Evolutionary conservation across 768 basidiomycete genomes (phyloP), one percentile per base, ranked within the genome.

Genomic region (Hericium rajendrae): DNA sequence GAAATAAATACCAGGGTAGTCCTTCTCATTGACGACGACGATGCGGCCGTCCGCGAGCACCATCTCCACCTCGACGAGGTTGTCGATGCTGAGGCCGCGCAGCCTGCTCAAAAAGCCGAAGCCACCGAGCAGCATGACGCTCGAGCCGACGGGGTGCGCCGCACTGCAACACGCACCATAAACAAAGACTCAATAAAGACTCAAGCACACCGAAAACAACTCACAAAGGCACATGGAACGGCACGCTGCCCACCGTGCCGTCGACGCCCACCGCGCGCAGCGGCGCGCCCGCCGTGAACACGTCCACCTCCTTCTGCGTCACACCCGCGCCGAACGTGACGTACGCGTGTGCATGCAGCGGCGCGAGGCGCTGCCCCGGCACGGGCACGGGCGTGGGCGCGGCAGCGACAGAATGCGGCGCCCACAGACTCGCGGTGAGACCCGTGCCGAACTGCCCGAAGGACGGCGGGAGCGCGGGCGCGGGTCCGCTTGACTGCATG

Each of bases 11-110:
- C 88, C 88, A 55, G 86, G 77, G 66, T 89, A 72, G 41, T 86
- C 84, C 4, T 78, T 76, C 65, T 93, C 84, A 61, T 78, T 91
- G 6, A 86, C 81, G 58, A 86, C 78, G 20, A 92, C 78, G 49
- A 97, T 87, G n/a, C 82, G 74, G 4, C 94, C 94, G 69, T 95
- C 91, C 4, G 92, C 88, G 16, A 94, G 77, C 2, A 97, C 94
- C 72, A 94, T 85, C 70, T 97, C 94, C 0, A 88, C 87, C 66
- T 97, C 93, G 5, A 94, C 87, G 24, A 95, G 73, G 66, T 88
- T 91, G 68, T 97, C 94, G 66, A 93, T 81, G 58, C 90, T 93
- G 55, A 97, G 74, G 6, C 94, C 94, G 60, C 86, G 81, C 63
- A 92, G 71, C 53, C 94, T 79, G 53, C 89, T 85, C 48, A 94